Conservation (phyloP, 179 eudicot species). For the Nepenthes alata region DNA sequence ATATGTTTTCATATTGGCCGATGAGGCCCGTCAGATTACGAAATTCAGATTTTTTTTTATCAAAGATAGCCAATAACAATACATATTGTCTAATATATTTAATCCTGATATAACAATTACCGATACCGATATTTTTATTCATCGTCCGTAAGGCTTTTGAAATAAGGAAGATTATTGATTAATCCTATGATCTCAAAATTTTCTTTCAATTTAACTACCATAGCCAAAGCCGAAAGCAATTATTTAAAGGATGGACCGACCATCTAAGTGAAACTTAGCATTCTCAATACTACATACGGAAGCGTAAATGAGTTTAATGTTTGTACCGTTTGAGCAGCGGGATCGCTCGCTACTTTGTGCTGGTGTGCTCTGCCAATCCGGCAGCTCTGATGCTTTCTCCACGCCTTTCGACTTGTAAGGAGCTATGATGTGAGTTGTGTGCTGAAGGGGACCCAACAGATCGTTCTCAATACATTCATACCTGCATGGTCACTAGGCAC, state of each 20-base stretch:
- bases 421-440: constrained; percentile 25
- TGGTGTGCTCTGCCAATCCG: constrained; percentile 14
- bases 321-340: constrained; percentile 24
- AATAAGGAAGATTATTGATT: neutral
- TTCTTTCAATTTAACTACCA: neutral
- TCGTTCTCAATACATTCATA: constrained; percentile 33
- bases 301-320: neutral
- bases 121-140: no score
- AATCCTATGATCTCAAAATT: neutral
- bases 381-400: constrained; percentile 29
- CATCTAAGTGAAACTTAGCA: no score
- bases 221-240: neutral
- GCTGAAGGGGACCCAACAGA: constrained; percentile 28
- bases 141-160: constrained; percentile 8
- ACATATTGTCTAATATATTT: no score
- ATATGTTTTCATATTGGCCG: no score
- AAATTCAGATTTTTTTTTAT: no score
- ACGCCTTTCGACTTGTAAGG: constrained; percentile 29
- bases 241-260: neutral
- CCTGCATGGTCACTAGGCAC: constrained; percentile 12
- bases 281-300: neutral
- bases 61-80: no score
- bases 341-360: constrained; percentile 11
- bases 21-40: no score
- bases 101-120: no score